These are phyloP conservation scores for Podospora tetraspora DNA, from an alignment of 495 filamentous ascomycete species.

Conservation along the genomic window DNA sequence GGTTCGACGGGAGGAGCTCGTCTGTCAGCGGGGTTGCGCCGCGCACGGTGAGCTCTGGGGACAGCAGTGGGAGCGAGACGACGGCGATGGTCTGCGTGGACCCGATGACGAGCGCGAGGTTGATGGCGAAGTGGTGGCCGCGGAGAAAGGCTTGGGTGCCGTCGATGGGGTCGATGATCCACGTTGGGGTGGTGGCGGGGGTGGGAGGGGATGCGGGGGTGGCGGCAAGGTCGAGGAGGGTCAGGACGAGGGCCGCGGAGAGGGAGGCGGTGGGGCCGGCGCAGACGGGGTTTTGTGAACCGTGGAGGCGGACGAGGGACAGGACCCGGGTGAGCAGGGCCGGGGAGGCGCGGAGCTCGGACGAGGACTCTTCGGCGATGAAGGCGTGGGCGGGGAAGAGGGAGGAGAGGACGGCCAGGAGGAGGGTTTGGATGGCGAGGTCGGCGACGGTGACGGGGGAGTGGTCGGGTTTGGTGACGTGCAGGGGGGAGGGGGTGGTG, in stretches of 20 bases:
- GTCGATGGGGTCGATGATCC: constrained; percentile 70
- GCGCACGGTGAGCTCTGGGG: constrained; percentile 29
- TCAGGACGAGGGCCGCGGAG: constrained; percentile 45
- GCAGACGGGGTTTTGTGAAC: constrained; percentile 14
- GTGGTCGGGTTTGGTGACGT: constrained; percentile 50
- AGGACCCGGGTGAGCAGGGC: constrained; percentile 49
- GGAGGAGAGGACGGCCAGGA: constrained; percentile 50
- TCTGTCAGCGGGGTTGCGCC: constrained; percentile 25
- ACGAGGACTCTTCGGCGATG: constrained; percentile 59
- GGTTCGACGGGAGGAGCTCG: constrained; percentile 42
- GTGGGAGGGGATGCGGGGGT: constrained; percentile 24
- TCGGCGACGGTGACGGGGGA: constrained; percentile 64
- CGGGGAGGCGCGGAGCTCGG: constrained; percentile 46
- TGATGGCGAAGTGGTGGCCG: constrained; percentile 56
- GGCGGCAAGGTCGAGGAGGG: constrained; percentile 54
- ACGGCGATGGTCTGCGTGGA: constrained; percentile 36
- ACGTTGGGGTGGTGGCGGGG: constrained; percentile 38
- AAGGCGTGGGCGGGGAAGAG: constrained; percentile 54
- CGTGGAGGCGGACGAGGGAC: constrained; percentile 35
- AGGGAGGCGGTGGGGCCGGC: constrained; percentile 33
- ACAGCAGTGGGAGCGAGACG: constrained; percentile 55
- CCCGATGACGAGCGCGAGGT: constrained; percentile 38
- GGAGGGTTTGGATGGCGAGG: constrained; percentile 60
- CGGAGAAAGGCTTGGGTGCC: constrained; percentile 62
- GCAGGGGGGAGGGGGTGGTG: not conserved